Evolutionary conservation across 768 basidiomycete genomes (phyloP), one percentile per base, ranked within the genome.

Genomic region (Hydnum rufescens): DNA sequence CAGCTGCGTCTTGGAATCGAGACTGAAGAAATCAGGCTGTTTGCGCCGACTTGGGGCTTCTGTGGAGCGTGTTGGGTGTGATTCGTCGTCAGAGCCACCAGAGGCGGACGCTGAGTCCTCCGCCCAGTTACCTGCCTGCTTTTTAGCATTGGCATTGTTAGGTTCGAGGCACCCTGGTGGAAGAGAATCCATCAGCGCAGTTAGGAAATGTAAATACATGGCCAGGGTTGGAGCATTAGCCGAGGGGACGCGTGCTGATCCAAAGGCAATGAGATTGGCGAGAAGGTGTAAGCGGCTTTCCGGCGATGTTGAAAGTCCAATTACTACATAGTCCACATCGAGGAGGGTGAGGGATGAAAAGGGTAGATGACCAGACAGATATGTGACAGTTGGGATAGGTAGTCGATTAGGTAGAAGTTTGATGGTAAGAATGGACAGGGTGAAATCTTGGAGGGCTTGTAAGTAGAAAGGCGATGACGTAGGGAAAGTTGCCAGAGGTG

Each of bases 361-460:
- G 1, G 87, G 85, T 8, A 92, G 68, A 5, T 70, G 68, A 16
- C 76, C 68, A 16, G 81, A 77, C 36, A 96, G 68, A 23, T 71
- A 64, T 3, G 77, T 75, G 32, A 93, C 71, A 22, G 75, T 71
- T 0, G 66, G 63, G 22, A 78, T 67, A 32, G 76, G 81, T 44
- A 82, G 67, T 4, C 77, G 80, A 63, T 84, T 81, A 1, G 86
- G 87, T 0, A 96, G 71, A 0, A 87, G 66, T 0, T 84, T 82
- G 42, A 92, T 68, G 1, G 79, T 72, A 53, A 93, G 68, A 52
- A 92, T 74, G 55, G 68, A 64, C 16, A 67, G 60, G 51, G 83
- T 57, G 28, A 82, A 59, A 18, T 63, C 60, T 29, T 64, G 57
- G 16, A 80, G 59, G 42, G 68, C 62, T 55, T 55, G 58, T 4